These are phyloP conservation scores for Lachancea kluyveri DNA, from an alignment of 805 yeast genomes.

Conservation along the genomic window DNA sequence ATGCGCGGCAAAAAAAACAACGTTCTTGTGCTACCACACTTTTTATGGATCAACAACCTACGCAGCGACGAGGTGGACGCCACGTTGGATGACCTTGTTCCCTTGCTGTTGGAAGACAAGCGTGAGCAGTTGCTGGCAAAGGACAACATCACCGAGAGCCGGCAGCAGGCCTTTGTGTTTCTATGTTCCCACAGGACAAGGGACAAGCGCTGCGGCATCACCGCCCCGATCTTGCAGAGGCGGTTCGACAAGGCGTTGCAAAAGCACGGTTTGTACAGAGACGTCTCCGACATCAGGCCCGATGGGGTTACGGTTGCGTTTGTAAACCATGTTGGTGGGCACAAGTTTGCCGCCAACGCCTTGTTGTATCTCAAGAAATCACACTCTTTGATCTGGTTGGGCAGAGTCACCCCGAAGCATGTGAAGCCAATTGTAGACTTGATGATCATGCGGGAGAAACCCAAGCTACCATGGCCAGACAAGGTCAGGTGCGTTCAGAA, in stretches of 20 bases:
- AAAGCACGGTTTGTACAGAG: conserved; percentile 68
- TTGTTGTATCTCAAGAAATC: conserved; percentile 55
- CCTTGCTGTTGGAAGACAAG: conserved; percentile 31
- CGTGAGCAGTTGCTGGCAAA: conserved; percentile 15
- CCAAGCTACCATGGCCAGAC: conserved; percentile 65
- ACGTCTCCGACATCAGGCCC: conserved; percentile 65
- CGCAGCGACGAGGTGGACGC: conserved; percentile 36
- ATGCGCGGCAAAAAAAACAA: conserved; percentile 44
- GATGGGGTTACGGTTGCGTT: conserved; percentile 68
- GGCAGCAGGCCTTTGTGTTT: conserved; percentile 46
- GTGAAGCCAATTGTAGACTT: conserved; percentile 73
- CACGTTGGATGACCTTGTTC: conserved; percentile 41
- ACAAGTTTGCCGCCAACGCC: conserved; percentile 88
- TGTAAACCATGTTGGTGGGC: conserved; percentile 92
- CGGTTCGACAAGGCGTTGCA: conserved; percentile 70
- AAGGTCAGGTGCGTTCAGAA: conserved; percentile 45
- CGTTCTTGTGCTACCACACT: conserved; percentile 64
- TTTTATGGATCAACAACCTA: conserved; percentile 59
- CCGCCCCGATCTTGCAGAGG: conserved; percentile 85
- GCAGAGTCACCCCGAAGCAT: conserved; percentile 73
- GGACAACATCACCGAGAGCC: conserved; percentile 35
- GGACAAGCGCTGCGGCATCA: conserved; percentile 88
- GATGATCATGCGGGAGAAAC: conserved; percentile 58
- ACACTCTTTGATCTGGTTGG: conserved; percentile 72
- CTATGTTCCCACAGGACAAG: conserved; percentile 87